Base-by-base conservation (phyloP, 2,329 filamentous ascomycete genomes). In the Biscogniauxia mediterranea region DNA sequence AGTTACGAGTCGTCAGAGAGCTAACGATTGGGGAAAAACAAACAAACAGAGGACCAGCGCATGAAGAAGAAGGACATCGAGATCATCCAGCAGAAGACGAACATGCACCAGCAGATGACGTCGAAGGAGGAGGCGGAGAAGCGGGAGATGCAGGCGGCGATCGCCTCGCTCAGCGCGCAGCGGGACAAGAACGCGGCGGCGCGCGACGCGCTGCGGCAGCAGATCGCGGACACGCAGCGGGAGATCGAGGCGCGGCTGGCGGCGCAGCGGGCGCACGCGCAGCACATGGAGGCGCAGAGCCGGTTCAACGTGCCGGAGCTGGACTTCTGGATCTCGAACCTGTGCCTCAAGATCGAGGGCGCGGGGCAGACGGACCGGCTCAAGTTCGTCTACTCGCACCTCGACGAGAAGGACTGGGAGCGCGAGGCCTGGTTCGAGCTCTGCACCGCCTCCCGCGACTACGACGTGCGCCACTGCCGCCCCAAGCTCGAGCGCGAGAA, bases 341-440 rank as follows among this genome's bases (percentile, higher is more conserved):
- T 99, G 62, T 93, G 94, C 61, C 76, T 98, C 73, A 83, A 90
- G 63, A 96, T 99, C 71, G 94, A 98, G 73, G 94, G 94, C 1
- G 91, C 91, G 0, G 93, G 92, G 1, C 85, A 86, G 72, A 88
- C 91, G 64, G 93, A 97, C 76, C 85, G 91, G 25, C 81, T 99
- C 68, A 94, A 94, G 76, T 97, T 99, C 74, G 85, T 95, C 2
- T 99, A 92, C 73, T 90, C 87, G 26, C 91, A 96, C 75, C 81
- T 98, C 53, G 88, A 96, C 72, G 92, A 96, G 79, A 86, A 87
- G 70, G 89, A 95, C 73, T 93, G 91, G 89, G 91, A 93, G 69
- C 84, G 88, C 61, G 93, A 98, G 78, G 93, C 91, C 15, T 96
- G 91, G 88, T 98, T 99, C 73, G 94, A 98, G 79, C 80, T 99